Evolutionary conservation across 306 rosid genomes (phyloP).

Genomic region (Adenanthera pavonina): DNA sequence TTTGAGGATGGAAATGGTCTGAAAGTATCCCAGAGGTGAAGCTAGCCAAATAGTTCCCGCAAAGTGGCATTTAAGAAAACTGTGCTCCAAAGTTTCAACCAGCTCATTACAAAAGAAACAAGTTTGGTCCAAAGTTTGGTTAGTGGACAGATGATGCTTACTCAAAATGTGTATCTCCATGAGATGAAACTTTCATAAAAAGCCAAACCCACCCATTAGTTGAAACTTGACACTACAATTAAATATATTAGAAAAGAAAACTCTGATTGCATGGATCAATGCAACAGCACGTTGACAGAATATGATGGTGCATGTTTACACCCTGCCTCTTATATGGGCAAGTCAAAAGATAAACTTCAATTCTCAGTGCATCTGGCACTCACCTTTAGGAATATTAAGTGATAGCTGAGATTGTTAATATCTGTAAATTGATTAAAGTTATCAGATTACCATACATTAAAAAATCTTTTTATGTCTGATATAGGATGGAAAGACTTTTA

Average conservation of each 20-base stretch:
- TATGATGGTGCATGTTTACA: not conserved
- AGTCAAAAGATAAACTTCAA: conserved; percentile 5
- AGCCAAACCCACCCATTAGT: not conserved
- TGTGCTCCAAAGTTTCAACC: no score
- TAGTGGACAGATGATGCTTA: no score
- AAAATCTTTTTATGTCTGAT: not conserved
- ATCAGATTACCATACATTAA: not conserved
- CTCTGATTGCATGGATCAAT: conserved; percentile 5
- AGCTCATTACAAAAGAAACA: no score
- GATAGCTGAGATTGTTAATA: not conserved
- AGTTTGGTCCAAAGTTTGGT: no score
- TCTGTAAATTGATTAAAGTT: conserved; percentile 1
- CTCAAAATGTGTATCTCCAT: not conserved
- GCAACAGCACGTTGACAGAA: not conserved
- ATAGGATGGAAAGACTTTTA: no score
- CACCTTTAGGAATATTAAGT: not conserved
- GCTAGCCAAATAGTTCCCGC: no score
- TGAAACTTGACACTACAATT: not conserved
- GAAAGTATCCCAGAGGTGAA: no score
- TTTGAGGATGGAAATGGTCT: no score
- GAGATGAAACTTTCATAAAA: not conserved
- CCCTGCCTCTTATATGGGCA: not conserved
- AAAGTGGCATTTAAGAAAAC: no score
- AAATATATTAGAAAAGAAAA: conserved; percentile 1
- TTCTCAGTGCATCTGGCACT: conserved; percentile 3